Percentiles rank a stretch among this genome's conserved stretches.
These are phyloP conservation scores for Penicillium bovifimosum DNA, from an alignment of 495 filamentous ascomycete species.

Conservation along the genomic window DNA sequence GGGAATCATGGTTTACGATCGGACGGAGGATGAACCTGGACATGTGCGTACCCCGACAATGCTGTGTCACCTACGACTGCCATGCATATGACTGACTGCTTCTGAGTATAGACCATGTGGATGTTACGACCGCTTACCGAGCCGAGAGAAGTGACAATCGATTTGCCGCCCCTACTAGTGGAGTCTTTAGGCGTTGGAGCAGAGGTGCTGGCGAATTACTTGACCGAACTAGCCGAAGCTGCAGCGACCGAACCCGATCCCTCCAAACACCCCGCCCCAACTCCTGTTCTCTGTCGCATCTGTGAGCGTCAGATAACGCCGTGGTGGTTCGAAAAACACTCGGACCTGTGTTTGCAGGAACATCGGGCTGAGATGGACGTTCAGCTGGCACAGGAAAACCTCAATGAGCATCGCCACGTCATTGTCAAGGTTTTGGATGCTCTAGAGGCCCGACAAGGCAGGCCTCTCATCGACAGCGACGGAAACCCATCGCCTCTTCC, in stretches of 20 bases:
- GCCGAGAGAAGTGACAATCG: slow-evolving; percentile 88
- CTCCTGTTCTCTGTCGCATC: slow-evolving; percentile 89
- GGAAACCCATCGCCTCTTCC: slow-evolving; percentile 41
- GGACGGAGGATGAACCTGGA: slow-evolving; percentile 72
- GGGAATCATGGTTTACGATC: slow-evolving; percentile 96
- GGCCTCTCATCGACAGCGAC: slow-evolving; percentile 57
- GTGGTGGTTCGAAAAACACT: slow-evolving; percentile 99
- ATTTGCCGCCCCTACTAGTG: slow-evolving; percentile 84
- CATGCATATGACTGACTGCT: slow-evolving; percentile 16
- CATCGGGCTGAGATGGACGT: slow-evolving; percentile 97
- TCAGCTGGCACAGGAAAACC: slow-evolving; percentile 84
- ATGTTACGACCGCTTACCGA: slow-evolving; percentile 93
- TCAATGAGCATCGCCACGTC: slow-evolving; percentile 90
- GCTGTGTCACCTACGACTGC: background rate
- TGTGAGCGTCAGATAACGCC: slow-evolving; percentile 97
- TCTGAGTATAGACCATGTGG: slow-evolving; percentile 81
- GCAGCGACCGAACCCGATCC: slow-evolving; percentile 86
- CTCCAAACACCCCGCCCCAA: slow-evolving; percentile 74
- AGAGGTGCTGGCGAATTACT: slow-evolving; percentile 87
- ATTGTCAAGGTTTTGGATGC: slow-evolving; percentile 94
- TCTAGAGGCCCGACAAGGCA: slow-evolving; percentile 73
- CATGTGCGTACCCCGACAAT: slow-evolving; percentile 60
- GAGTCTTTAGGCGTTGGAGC: slow-evolving; percentile 92
- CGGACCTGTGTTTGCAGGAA: slow-evolving; percentile 91
- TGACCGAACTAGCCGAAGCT: slow-evolving; percentile 82